phyloP scores from a whole-genome alignment of 73 alveolate species.

The Tetrahymena malaccensis region DNA sequence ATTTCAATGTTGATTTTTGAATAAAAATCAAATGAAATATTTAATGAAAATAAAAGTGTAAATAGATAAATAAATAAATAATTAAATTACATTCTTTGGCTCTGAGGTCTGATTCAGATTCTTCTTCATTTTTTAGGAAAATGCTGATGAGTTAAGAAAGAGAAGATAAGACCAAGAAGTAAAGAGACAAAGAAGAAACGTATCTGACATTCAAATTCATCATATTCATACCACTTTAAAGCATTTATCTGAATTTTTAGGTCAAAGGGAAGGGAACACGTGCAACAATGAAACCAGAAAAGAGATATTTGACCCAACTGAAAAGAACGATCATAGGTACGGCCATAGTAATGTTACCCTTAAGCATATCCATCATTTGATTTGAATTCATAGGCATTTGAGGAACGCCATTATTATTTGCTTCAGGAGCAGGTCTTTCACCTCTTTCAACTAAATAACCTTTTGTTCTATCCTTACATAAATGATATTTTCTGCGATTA shows the following conservation, averaged over 20 bases:
- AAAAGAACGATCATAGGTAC: constrained; percentile 30
- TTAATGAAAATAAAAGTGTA: not conserved
- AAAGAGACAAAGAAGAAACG: constrained; percentile 42
- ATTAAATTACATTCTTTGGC: not conserved
- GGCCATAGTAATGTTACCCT: constrained; percentile 31
- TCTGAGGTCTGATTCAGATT: not conserved
- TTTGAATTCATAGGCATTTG: constrained; percentile 47
- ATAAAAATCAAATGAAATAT: not conserved
- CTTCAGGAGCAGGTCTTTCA: constrained; percentile 7
- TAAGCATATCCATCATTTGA: constrained; percentile 35
- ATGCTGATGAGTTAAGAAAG: not conserved
- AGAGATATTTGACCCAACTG: constrained; percentile 38
- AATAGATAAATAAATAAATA: not conserved
- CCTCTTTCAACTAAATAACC: constrained; percentile 16
- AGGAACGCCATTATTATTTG: constrained; percentile 7
- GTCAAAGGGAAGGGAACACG: constrained; percentile 50
- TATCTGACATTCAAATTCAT: constrained; percentile 51
- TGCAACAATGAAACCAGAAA: constrained; percentile 43
- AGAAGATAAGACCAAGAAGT: constrained; percentile 20
- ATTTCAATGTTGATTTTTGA: not conserved
- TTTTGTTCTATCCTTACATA: constrained; percentile 6
- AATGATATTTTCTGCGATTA: constrained; percentile 18
- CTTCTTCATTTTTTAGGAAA: not conserved
- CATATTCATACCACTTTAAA: constrained; percentile 47
- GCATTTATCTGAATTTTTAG: constrained; percentile 48